phyloP scores from a whole-genome alignment of 768 basidiomycete genomes.

The Leccinum variicolor region DNA sequence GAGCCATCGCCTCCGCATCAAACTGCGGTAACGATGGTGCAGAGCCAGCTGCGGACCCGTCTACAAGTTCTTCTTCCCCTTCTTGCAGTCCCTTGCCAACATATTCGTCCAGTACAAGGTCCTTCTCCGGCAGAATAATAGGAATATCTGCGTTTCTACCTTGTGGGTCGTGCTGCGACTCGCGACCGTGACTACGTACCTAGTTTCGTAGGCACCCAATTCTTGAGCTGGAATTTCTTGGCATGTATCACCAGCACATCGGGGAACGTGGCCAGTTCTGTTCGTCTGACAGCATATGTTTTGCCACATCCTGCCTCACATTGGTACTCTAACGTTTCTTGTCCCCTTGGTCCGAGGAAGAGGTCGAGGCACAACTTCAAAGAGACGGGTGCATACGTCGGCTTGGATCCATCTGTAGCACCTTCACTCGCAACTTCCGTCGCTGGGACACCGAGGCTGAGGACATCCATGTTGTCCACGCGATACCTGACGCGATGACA shows the following conservation, averaged over 20 bases:
- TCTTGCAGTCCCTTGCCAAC: conserved; percentile 68
- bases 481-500: conserved; percentile 84
- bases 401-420: conserved; percentile 36
- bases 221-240: conserved; percentile 91
- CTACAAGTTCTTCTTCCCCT: conserved; percentile 66
- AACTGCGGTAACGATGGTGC: conserved; percentile 55
- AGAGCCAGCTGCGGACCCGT: conserved; percentile 39
- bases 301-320: conserved; percentile 72
- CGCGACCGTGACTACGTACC: conserved; percentile 46
- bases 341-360: conserved; percentile 40
- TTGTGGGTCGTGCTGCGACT: background rate
- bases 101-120: conserved; percentile 62
- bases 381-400: conserved; percentile 57
- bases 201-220: conserved; percentile 95
- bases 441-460: conserved; percentile 81
- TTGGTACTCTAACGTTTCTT: conserved; percentile 72
- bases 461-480: conserved; percentile 67
- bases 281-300: conserved; percentile 67
- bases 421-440: conserved; percentile 28
- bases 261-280: conserved; percentile 82
- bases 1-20: conserved; percentile 67
- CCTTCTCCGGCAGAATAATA: conserved; percentile 58
- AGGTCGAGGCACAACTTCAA: conserved; percentile 60
- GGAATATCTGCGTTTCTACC: conserved; percentile 69
- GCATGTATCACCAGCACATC: conserved; percentile 85